Evolutionary conservation across 441 rosid genomes (phyloP).

Genomic region (Dalechampia spathulata): DNA sequence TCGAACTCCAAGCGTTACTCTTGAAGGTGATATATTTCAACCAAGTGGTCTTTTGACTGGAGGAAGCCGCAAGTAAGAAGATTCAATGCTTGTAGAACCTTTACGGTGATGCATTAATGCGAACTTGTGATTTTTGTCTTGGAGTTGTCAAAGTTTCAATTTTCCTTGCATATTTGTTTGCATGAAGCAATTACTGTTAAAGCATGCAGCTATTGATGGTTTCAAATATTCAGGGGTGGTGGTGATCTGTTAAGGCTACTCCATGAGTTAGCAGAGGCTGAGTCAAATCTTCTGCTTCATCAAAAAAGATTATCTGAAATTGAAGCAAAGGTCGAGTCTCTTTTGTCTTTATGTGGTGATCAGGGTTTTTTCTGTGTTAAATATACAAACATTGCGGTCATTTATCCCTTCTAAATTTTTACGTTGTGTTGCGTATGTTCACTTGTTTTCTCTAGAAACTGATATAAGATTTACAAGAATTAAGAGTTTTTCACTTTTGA

Average conservation of each 20-base stretch:
- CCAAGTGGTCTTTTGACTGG: slow-evolving; percentile 97
- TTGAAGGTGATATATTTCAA: slow-evolving; percentile 94
- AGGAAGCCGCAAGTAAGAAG: slow-evolving; percentile 80
- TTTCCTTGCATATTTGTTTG: not conserved
- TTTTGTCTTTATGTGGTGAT: not conserved
- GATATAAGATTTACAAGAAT: not conserved
- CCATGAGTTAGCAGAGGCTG: slow-evolving; percentile 80
- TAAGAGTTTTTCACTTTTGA: not conserved
- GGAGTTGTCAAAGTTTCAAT: not conserved
- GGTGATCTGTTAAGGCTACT: slow-evolving; percentile 85
- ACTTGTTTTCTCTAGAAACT: not conserved
- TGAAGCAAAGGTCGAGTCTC: slow-evolving; percentile 57
- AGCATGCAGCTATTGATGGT: no score
- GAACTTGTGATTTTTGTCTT: not conserved
- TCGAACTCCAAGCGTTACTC: slow-evolving; percentile 80
- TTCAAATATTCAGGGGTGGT: slow-evolving; percentile 67
- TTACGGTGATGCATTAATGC: not conserved
- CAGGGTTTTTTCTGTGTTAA: not conserved
- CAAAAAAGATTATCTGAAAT: slow-evolving; percentile 61
- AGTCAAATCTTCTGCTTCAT: slow-evolving; percentile 56
- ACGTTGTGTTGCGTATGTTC: no score
- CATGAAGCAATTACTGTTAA: not conserved
- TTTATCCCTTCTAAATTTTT: no score
- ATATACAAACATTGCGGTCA: no score
- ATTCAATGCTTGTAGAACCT: slow-evolving; percentile 2